Conservation (phyloP, 352 stramenopile species). For the Phytopythium sindhum region DNA sequence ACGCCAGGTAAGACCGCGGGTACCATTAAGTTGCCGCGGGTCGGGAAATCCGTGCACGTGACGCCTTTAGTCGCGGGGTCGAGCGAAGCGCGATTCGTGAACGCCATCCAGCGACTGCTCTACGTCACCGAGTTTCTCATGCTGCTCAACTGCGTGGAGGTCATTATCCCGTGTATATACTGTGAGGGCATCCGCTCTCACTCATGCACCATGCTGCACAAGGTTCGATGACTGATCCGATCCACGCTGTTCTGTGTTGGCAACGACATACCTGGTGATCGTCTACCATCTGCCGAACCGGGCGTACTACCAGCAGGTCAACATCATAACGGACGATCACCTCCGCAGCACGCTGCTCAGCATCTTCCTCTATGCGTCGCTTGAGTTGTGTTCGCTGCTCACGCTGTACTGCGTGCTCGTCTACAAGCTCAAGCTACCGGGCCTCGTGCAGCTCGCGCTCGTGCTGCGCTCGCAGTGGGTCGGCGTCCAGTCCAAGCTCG, state of each 20-base stretch:
- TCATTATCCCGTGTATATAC: conserved; percentile 39
- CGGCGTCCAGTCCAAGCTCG: conserved; percentile 19
- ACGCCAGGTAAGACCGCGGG: too few species aligned
- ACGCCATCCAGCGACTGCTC: conserved; percentile 19
- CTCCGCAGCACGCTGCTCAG: conserved; percentile 9
- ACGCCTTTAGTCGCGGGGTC: too few species aligned
- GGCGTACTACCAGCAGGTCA: conserved; percentile 14
- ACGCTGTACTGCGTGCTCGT: conserved; percentile 9
- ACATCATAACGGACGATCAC: conserved; percentile 11
- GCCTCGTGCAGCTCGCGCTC: conserved; percentile 20
- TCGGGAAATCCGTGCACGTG: too few species aligned
- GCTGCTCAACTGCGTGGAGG: conserved; percentile 38
- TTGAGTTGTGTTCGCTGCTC: conserved; percentile 25
- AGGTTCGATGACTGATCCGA: too few species aligned
- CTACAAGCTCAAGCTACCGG: conserved; percentile 12
- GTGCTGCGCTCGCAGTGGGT: conserved; percentile 17
- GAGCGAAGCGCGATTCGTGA: background rate
- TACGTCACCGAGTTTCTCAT: conserved; percentile 44
- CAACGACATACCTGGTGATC: conserved; percentile 21
- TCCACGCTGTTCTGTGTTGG: too few species aligned
- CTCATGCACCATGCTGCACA: too few species aligned
- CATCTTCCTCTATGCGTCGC: conserved; percentile 15
- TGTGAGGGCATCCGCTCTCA: conserved; percentile 14
- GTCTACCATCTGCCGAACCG: conserved; percentile 27
- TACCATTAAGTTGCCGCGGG: too few species aligned